Evolutionary conservation across 1,139 yeast species (phyloP).

Genomic region (Protomyces arabidopsidicola): DNA sequence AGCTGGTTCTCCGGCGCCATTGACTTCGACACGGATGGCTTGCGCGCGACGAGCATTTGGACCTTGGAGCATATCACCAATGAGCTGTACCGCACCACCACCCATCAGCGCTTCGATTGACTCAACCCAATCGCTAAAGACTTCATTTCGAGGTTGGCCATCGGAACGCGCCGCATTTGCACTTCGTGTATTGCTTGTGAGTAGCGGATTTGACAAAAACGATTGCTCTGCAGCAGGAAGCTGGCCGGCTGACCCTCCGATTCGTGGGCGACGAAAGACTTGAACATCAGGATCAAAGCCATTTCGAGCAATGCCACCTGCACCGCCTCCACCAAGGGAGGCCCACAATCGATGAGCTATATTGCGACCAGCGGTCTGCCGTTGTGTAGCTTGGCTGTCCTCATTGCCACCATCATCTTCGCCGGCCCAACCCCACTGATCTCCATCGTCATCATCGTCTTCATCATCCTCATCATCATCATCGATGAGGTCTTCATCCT

Average conservation of each 20-base stretch:
- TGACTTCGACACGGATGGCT: slow-evolving; percentile 28
- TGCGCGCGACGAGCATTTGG: slow-evolving; percentile 7
- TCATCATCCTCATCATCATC: slow-evolving; percentile 33
- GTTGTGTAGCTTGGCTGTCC: slow-evolving; percentile 28
- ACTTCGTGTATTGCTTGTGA: neutral
- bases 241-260: neutral
- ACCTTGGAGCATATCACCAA: slow-evolving; percentile 29
- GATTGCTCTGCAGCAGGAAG: neutral
- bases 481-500: slow-evolving; percentile 27
- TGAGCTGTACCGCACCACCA: slow-evolving; percentile 29
- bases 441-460: slow-evolving; percentile 33
- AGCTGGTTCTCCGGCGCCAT: slow-evolving; percentile 2
- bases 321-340: neutral
- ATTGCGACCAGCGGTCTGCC: slow-evolving; percentile 12
- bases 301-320: neutral
- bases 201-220: slow-evolving; percentile 13
- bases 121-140: slow-evolving; percentile 29
- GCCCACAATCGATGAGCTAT: slow-evolving; percentile 16
- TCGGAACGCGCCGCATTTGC: neutral
- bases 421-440: slow-evolving; percentile 32
- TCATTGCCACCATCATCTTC: slow-evolving; percentile 22
- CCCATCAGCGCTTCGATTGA: slow-evolving; percentile 30
- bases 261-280: slow-evolving; percentile 18
- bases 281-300: slow-evolving; percentile 7
- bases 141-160: slow-evolving; percentile 6